phyloP scores from a whole-genome alignment of 352 stramenopile species.

The Blastocystis sp. region DNA sequence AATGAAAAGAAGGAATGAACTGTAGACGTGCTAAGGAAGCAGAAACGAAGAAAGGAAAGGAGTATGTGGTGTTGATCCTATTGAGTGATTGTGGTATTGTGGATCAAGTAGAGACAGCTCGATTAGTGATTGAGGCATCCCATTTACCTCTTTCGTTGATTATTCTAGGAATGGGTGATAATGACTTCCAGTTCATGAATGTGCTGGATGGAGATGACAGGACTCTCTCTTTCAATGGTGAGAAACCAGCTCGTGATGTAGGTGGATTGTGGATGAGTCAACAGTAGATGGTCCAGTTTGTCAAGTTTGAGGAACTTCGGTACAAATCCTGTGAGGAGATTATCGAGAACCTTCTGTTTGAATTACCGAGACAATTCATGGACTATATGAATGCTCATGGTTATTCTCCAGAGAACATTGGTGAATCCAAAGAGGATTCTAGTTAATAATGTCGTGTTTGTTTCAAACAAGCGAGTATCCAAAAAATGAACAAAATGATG shows the following conservation, averaged over 20 bases:
- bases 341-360: conserved; percentile 11
- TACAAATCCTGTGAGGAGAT: conserved; percentile 56
- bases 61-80: conserved; percentile 44
- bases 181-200: conserved; percentile 51
- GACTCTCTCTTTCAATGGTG: neutral
- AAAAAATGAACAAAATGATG: conserved; percentile 26
- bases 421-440: neutral
- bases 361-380: conserved; percentile 51
- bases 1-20: neutral
- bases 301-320: conserved; percentile 23
- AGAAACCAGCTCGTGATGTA: conserved; percentile 9
- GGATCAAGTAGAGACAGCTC: conserved; percentile 34
- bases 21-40: conserved; percentile 16
- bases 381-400: conserved; percentile 48
- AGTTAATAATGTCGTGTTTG: neutral
- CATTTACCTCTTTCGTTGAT: conserved; percentile 14
- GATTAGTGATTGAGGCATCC: conserved; percentile 8
- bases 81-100: conserved; percentile 48
- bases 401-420: conserved; percentile 15
- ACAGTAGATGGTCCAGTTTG: conserved; percentile 49
- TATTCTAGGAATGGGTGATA: conserved; percentile 48
- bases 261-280: neutral
- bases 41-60: conserved; percentile 10
- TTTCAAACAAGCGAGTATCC: neutral
- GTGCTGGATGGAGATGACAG: conserved; percentile 13